These are phyloP conservation scores for Citrus unshiu DNA, from an alignment of 345 rosid species.

Conservation along the genomic window DNA sequence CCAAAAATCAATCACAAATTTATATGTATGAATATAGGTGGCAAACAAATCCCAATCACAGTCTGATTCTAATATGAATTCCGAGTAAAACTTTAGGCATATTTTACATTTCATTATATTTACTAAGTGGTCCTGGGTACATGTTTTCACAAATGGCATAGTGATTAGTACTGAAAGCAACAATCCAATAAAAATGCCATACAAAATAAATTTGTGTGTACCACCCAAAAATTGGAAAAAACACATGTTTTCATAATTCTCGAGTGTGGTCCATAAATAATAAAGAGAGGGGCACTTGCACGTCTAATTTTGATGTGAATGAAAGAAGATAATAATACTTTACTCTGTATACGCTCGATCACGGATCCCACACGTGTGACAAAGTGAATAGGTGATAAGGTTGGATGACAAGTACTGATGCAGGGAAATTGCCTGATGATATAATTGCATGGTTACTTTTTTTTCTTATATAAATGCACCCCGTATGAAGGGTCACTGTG, in stretches of 20 bases:
- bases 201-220: not conserved
- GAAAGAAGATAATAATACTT: not conserved
- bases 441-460: constrained; percentile 24
- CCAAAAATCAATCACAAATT: not conserved
- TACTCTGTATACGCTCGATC: not conserved
- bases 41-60: no score
- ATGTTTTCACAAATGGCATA: not conserved
- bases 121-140: not conserved
- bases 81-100: not conserved
- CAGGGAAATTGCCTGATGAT: constrained; percentile 4
- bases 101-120: not conserved
- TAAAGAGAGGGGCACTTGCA: not conserved
- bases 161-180: not conserved
- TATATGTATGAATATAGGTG: not conserved
- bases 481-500: constrained; percentile 11
- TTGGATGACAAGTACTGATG: constrained; percentile 7
- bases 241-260: not conserved
- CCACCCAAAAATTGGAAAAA: constrained; percentile 1
- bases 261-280: constrained; percentile 9
- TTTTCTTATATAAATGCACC: not conserved
- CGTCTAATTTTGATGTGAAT: not conserved
- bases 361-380: not conserved
- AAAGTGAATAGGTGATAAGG: constrained; percentile 6
- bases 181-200: constrained; percentile 7
- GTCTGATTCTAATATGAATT: not conserved